Conservation (phyloP, 495 filamentous ascomycete genomes). For the Staphylotrichum tortipilum region DNA sequence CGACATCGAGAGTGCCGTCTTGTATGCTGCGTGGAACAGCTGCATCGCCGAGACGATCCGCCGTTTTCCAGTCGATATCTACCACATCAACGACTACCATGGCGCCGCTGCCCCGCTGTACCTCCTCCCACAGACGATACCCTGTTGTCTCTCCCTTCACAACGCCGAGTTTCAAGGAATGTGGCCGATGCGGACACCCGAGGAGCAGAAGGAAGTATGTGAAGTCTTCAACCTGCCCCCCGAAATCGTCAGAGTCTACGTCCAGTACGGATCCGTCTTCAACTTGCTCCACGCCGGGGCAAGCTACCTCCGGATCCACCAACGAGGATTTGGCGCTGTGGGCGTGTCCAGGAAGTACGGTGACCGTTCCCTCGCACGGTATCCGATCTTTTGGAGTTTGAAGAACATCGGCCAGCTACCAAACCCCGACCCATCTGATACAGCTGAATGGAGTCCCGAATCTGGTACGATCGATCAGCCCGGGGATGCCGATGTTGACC, state of each 20-base stretch:
- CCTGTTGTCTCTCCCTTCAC: slow-evolving; percentile 44
- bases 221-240: slow-evolving; percentile 56
- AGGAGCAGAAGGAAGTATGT: slow-evolving; percentile 61
- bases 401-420: slow-evolving; percentile 62
- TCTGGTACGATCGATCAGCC: slow-evolving; percentile 33
- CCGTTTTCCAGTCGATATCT: slow-evolving; percentile 58
- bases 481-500: slow-evolving; percentile 48
- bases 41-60: slow-evolving; percentile 57
- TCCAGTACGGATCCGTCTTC: slow-evolving; percentile 64
- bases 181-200: slow-evolving; percentile 63
- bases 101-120: slow-evolving; percentile 65
- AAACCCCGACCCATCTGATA: slow-evolving; percentile 70
- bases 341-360: slow-evolving; percentile 70
- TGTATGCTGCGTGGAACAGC: slow-evolving; percentile 68
- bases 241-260: slow-evolving; percentile 45
- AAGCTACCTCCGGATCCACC: slow-evolving; percentile 65
- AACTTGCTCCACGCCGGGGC: slow-evolving; percentile 66
- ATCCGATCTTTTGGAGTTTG: slow-evolving; percentile 72
- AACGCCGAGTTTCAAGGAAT: slow-evolving; percentile 67
- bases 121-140: slow-evolving; percentile 53
- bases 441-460: slow-evolving; percentile 55
- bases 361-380: slow-evolving; percentile 63
- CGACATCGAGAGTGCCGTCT: slow-evolving; percentile 61
- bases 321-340: slow-evolving; percentile 67
- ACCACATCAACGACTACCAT: slow-evolving; percentile 79